Conservation (phyloP, 257 asterid species). For the Nicotiana knightiana region DNA sequence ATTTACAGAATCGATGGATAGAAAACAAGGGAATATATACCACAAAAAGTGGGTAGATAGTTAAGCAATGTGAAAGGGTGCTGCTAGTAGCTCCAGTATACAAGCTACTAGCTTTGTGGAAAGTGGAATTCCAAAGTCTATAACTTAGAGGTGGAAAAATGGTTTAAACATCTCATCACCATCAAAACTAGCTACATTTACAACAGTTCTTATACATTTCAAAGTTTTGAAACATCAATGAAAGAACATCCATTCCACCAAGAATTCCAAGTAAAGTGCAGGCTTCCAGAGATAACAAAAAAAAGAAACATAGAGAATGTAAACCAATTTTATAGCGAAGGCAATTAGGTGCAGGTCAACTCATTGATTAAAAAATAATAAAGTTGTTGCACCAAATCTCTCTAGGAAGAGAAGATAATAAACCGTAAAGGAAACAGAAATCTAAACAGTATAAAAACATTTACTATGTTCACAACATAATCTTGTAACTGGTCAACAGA, state of each 20-base stretch:
- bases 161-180: slow-evolving; percentile 22
- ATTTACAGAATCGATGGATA: too few species aligned
- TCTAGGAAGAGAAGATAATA: not conserved
- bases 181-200: slow-evolving; percentile 15
- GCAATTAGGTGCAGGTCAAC: not conserved
- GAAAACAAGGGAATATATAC: too few species aligned
- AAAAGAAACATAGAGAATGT: not conserved
- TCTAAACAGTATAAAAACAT: not conserved
- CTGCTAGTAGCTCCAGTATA: too few species aligned
- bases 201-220: not conserved
- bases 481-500: not conserved
- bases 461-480: not conserved
- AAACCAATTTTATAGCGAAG: not conserved
- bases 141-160: slow-evolving; percentile 24
- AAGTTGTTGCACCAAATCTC: not conserved
- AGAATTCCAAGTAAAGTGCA: slow-evolving; percentile 2
- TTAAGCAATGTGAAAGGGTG: too few species aligned
- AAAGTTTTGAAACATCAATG: slow-evolving; percentile 11
- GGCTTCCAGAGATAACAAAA: not conserved
- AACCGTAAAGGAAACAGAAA: not conserved
- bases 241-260: slow-evolving; percentile 6
- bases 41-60: too few species aligned
- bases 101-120: too few species aligned
- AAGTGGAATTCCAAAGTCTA: slow-evolving; percentile 6
- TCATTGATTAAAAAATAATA: not conserved